phyloP scores from a whole-genome alignment of 1,284 basidiomycete genomes.

The Cryptococcus sp. region DNA sequence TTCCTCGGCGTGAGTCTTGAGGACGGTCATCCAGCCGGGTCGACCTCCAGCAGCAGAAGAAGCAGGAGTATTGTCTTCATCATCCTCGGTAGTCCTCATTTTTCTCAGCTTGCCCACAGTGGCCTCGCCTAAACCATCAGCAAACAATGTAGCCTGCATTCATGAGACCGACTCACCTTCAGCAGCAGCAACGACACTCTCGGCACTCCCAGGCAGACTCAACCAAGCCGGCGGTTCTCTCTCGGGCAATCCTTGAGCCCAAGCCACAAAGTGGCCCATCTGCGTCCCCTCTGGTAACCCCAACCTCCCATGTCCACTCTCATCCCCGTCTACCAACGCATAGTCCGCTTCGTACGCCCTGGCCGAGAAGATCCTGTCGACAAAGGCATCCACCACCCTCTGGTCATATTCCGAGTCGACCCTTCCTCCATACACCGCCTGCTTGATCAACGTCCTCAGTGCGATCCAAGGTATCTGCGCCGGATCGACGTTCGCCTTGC shows the following conservation, averaged over 20 bases:
- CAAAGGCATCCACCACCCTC: conserved; percentile 81
- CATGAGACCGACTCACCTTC: conserved; percentile 68
- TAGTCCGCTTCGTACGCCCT: conserved; percentile 87
- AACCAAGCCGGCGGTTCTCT: conserved; percentile 89
- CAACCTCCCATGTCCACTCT: conserved; percentile 51
- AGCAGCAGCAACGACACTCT: conserved; percentile 79
- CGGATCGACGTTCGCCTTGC: conserved; percentile 83
- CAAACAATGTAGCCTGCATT: not conserved
- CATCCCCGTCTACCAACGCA: conserved; percentile 64
- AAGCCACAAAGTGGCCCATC: conserved; percentile 78
- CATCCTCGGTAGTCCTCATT: conserved; percentile 80
- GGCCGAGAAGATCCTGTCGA: conserved; percentile 79
- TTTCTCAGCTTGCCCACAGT: conserved; percentile 79
- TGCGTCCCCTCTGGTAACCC: conserved; percentile 82
- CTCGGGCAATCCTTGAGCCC: conserved; percentile 81
- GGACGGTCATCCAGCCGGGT: conserved; percentile 85
- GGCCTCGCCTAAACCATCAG: conserved; percentile 59
- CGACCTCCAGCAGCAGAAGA: conserved; percentile 63
- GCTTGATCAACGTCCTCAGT: conserved; percentile 80
- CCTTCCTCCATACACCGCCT: conserved; percentile 89
- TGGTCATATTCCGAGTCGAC: conserved; percentile 94
- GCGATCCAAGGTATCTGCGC: conserved; percentile 88
- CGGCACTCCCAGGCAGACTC: conserved; percentile 80
- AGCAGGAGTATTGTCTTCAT: conserved; percentile 53
- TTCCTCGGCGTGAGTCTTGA: conserved; percentile 71